Conservation (phyloP, 1,139 yeast genomes). For the Suhomyces bolitotheri region DNA sequence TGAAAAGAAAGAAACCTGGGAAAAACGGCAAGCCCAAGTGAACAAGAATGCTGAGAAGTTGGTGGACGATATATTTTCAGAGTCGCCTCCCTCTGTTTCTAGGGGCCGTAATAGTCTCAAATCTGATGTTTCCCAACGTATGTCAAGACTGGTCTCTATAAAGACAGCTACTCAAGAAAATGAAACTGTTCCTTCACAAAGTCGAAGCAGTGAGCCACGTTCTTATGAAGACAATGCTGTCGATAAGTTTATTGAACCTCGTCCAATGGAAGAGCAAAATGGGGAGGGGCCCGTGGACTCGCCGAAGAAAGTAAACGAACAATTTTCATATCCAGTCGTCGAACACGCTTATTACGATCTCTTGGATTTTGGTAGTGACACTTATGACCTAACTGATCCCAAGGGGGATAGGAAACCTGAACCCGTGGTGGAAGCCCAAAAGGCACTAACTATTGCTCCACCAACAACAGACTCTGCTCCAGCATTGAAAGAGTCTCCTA, state of each 20-base stretch:
- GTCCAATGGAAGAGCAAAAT: no score
- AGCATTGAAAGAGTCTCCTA: background rate
- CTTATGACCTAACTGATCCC: background rate
- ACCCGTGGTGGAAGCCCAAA: no score
- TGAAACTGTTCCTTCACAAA: no score
- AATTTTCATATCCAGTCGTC: background rate
- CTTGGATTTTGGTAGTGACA: background rate
- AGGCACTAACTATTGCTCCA: no score
- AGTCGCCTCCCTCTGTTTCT: conserved; percentile 5
- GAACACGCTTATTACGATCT: conserved; percentile 1
- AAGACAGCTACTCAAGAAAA: background rate
- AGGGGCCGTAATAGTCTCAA: conserved; percentile 8
- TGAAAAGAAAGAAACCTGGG: conserved; percentile 44
- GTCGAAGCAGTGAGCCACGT: no score
- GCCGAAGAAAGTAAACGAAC: conserved; percentile 4
- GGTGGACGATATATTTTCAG: conserved; percentile 43
- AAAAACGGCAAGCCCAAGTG: conserved; percentile 19
- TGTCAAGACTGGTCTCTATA: conserved; percentile 2
- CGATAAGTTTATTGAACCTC: no score
- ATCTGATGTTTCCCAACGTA: conserved; percentile 5
- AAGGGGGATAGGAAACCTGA: no score
- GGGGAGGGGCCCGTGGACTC: no score
- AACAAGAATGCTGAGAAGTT: conserved; percentile 37
- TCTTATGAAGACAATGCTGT: no score
- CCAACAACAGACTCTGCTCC: no score